Evolutionary conservation across 1,139 yeast genomes (phyloP).

Genomic region (Saccharomyces hybrid): DNA sequence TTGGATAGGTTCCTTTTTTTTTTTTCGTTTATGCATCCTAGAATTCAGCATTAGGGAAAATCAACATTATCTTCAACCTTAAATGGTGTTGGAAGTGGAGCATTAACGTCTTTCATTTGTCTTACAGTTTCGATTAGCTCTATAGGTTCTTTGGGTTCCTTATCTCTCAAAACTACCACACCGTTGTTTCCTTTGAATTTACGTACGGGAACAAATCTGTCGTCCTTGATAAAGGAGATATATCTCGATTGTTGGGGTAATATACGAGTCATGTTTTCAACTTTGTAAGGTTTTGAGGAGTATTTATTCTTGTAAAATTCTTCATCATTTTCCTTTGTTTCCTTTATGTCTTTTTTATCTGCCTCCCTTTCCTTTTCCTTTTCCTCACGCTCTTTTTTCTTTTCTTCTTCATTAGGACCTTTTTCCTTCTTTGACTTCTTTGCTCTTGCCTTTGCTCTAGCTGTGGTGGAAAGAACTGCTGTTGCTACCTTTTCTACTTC

Average conservation of each 20-base stretch:
- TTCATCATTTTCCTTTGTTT: slow-evolving; percentile 27
- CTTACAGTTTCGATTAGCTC: slow-evolving; percentile 78
- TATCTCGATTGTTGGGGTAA: slow-evolving; percentile 86
- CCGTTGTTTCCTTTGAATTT: slow-evolving; percentile 75
- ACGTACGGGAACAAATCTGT: slow-evolving; percentile 77
- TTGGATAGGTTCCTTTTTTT: neutral
- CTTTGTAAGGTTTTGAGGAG: slow-evolving; percentile 55
- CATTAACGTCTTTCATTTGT: slow-evolving; percentile 73
- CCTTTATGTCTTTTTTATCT: slow-evolving; percentile 23
- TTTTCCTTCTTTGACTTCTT: slow-evolving; percentile 60
- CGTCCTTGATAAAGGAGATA: slow-evolving; percentile 68
- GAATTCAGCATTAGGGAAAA: slow-evolving; percentile 8
- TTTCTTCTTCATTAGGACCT: slow-evolving; percentile 30
- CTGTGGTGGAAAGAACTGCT: slow-evolving; percentile 91
- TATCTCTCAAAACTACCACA: slow-evolving; percentile 70
- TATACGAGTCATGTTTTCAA: slow-evolving; percentile 78
- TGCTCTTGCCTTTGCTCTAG: slow-evolving; percentile 86
- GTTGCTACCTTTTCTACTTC: slow-evolving; percentile 87
- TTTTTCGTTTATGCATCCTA: neutral
- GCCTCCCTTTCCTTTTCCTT: slow-evolving; percentile 9
- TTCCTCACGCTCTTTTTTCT: slow-evolving; percentile 31
- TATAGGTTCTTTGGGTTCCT: slow-evolving; percentile 55
- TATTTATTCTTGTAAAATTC: slow-evolving; percentile 35
- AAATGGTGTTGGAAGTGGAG: slow-evolving; percentile 89
- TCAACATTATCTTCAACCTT: slow-evolving; percentile 30